Evolutionary conservation across 108 stramenopile species (phyloP), one percentile per base, ranked within the genome.

Genomic region (Cylindrotheca fusiformis): DNA sequence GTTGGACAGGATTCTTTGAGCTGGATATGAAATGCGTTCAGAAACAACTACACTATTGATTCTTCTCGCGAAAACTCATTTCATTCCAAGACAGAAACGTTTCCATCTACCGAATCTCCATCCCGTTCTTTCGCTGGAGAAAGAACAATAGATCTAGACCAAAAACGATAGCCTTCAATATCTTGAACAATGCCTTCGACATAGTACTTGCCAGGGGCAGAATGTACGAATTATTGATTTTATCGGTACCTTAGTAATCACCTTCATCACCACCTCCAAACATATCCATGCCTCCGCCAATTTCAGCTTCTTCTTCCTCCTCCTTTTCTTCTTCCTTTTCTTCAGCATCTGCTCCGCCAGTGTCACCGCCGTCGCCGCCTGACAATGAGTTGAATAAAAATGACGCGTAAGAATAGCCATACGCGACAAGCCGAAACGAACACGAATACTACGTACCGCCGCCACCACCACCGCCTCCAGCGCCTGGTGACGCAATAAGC

Each of bases 281-380:
- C 90, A 91, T 94, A 72, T 95, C 96, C 60, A 95, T 86, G 45
- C 80, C 86, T 21, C 81, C 87, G 30, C 81, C 91, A 60, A 87
- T 72, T 49, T 85, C 85, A 3, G 67, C 73, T 74, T 89, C 88
- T 59, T 79, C 85, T 71, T 89, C 83, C 60, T 79, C 71, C 62
- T 83, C 76, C 29, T 68, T 64, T 59, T 82, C 85, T 62, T 88
- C 90, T 26, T 82, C 85, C 60, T 84, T 74, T 36, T 60, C 69
- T 75, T 80, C 77, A n/a, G 67, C 79, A 24, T 65, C 90, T 26
- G 73, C 93, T 25, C 58, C 91, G 17, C 18, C 90, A 31, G 29
- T 91, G 23, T 22, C 95, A 17, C 55, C 95, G 14, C 73, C 94
- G 0, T 77, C 91, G 27, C 80, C 93, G 24, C 91, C 89, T 45